These are phyloP conservation scores for Trametes pubescens DNA, from an alignment of 1,284 basidiomycete species.

Conservation along the genomic window DNA sequence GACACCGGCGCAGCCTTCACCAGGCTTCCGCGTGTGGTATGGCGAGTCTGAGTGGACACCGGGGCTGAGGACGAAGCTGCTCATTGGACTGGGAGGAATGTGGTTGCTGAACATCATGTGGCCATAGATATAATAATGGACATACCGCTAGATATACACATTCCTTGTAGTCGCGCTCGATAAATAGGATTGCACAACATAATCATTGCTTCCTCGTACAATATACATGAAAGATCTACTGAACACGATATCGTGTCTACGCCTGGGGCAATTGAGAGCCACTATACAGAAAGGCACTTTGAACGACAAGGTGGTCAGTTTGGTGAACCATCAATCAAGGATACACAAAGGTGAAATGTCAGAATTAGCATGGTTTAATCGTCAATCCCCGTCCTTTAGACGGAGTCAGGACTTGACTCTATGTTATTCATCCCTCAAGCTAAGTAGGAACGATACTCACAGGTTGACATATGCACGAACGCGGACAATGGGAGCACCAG, in stretches of 20 bases:
- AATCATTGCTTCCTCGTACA: background rate
- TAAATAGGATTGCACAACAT: background rate
- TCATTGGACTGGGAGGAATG: constrained; percentile 50
- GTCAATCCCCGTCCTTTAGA: constrained; percentile 76
- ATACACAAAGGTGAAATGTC: constrained; percentile 47
- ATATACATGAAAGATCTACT: background rate
- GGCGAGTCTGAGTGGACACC: constrained; percentile 42
- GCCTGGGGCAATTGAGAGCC: background rate
- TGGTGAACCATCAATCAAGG: constrained; percentile 16
- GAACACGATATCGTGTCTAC: background rate
- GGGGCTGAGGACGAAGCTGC: constrained; percentile 48
- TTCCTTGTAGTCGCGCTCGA: background rate
- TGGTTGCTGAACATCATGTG: constrained; percentile 68
- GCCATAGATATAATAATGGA: constrained; percentile 46
- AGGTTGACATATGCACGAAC: background rate
- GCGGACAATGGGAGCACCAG: too few species aligned
- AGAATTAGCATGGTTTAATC: constrained; percentile 88
- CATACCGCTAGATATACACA: constrained; percentile 18
- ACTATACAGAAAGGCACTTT: background rate
- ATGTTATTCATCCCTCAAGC: constrained; percentile 70
- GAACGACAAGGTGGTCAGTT: constrained; percentile 6
- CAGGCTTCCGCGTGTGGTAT: constrained; percentile 44
- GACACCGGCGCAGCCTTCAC: constrained; percentile 33
- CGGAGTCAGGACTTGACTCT: constrained; percentile 88
- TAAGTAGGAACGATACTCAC: constrained; percentile 49